A percentile compares a stretch with the other conserved stretches of the same genome.
Evolutionary conservation across 768 basidiomycete genomes (phyloP).

Genomic region (Serendipita indica): DNA sequence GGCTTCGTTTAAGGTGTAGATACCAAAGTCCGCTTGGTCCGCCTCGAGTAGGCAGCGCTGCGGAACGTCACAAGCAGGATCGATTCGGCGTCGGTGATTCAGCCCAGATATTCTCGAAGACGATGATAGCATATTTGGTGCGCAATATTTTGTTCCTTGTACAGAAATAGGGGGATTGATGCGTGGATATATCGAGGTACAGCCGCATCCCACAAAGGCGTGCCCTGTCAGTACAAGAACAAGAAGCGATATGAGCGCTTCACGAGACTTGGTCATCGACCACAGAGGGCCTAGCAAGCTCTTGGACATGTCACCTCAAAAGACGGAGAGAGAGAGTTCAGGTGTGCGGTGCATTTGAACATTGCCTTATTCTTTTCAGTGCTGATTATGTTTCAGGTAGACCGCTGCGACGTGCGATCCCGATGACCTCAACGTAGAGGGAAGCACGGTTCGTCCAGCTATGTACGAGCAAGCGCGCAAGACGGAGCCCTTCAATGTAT

Average conservation of each 20-base stretch:
- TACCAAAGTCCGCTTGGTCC: not conserved
- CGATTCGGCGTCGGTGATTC: not conserved
- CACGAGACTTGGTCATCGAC: conserved; percentile 85
- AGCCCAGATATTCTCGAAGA: not conserved
- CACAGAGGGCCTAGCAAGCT: conserved; percentile 78
- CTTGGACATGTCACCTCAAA: conserved; percentile 61
- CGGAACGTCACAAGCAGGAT: not conserved
- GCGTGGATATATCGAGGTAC: conserved; percentile 38
- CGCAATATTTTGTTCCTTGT: too few relatives aligned
- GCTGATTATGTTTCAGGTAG: too few relatives aligned
- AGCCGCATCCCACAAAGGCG: conserved; percentile 81
- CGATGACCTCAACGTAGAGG: conserved; percentile 67
- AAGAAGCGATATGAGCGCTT: conserved; percentile 86
- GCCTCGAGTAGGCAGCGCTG: not conserved
- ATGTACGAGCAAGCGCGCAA: conserved; percentile 79
- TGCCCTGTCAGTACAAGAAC: conserved; percentile 82
- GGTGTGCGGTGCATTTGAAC: too few relatives aligned
- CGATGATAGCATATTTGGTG: not conserved
- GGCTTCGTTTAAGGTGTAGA: too few relatives aligned
- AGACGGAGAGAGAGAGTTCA: conserved; percentile 78
- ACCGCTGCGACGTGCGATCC: conserved; percentile 92
- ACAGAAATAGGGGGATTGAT: too few relatives aligned
- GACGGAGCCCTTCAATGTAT: conserved; percentile 90
- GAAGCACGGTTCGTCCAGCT: conserved; percentile 80
- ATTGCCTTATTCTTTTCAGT: too few relatives aligned